Base-by-base conservation (phyloP, 805 yeast genomes). In the Candida maltosa region DNA sequence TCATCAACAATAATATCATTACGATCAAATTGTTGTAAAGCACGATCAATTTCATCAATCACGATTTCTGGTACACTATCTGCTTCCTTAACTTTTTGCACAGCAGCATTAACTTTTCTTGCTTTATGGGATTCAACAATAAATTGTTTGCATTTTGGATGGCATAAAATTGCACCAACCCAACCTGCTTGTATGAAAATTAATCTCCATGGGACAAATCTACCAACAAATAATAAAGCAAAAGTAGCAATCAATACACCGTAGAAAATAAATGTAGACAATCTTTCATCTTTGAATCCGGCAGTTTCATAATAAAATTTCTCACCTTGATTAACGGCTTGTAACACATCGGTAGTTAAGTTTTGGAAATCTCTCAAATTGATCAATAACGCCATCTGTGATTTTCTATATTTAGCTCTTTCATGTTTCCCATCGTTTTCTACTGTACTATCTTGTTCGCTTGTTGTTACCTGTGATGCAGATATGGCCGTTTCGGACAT, bases 341-440 rank as follows among this genome's bases (percentile, higher is more conserved):
- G 58, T 17, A 85, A 65, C 6, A 81, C 39, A 35, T 73, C 75
- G 0, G 81, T 64, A 12, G 86, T 75, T 23, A 78, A 56, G 41
- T 78, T 76, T 53, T 87, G 95, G 18, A 85, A 62, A 49, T 85
- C 91, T 38, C 85, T 69, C 79, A 86, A 69, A 46, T 82, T 85
- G 39, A 79, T 69, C 40, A 75, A 44, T 21, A 75, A 49, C n/a
- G 66, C 60, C 43, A 70, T 53, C 42, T 71, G 70, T 3, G 40
- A 37, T 16, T 28, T 31, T 24, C 32, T 42, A 37, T 42, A 43
- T 30, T 41, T 39, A 12, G 35, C 32, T 17, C 39, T 41, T 19
- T 45, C 48, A 29, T 37, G 44, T 34, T 39, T 42, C 5, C 14
- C 28, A 10, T 29, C 27, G 6, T 29, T 19, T 15, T 30, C 33